These are phyloP conservation scores for Earliella scabrosa DNA, from an alignment of 1,284 basidiomycete genomes.

Conservation along the genomic window DNA sequence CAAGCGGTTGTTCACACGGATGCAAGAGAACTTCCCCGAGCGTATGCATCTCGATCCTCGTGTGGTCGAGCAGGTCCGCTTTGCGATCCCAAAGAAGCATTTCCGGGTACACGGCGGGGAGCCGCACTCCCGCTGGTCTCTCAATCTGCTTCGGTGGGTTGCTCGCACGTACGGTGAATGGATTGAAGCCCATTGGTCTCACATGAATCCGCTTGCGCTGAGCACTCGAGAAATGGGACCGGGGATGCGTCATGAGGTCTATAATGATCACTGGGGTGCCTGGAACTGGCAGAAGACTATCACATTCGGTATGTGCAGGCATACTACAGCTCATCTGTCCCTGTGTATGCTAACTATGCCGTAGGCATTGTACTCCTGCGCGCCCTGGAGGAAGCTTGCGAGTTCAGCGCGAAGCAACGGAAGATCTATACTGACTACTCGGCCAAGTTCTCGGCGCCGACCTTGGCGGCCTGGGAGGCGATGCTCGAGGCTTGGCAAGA, in stretches of 20 bases:
- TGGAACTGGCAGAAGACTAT: constrained; percentile 32
- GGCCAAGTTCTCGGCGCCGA: too few relatives aligned
- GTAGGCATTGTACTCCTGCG: too few relatives aligned
- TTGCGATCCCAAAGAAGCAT: constrained; percentile 33
- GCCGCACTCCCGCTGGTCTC: constrained; percentile 24
- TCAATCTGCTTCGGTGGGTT: constrained; percentile 24
- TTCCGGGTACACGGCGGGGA: constrained; percentile 29
- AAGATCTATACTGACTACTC: too few relatives aligned
- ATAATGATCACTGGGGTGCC: too few relatives aligned
- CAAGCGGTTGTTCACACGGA: too few relatives aligned
- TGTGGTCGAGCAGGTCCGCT: constrained; percentile 6
- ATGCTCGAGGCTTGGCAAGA: background rate
- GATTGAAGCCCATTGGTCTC: constrained; percentile 30
- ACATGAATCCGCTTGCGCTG: constrained; percentile 22
- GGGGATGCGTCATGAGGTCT: constrained; percentile 25
- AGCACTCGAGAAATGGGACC: constrained; percentile 33
- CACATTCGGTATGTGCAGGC: constrained; percentile 4
- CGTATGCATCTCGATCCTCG: constrained; percentile 17
- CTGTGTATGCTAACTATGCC: too few relatives aligned
- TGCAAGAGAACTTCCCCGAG: too few relatives aligned
- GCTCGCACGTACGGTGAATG: constrained; percentile 35
- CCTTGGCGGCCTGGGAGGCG: background rate
- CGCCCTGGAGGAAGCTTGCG: too few relatives aligned
- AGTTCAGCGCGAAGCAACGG: too few relatives aligned
- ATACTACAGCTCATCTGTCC: too few relatives aligned